A percentile compares a stretch with the other conserved stretches of the same genome.
Conservation (phyloP, 2,329 filamentous ascomycete species). For the Stagonosporopsis vannaccii region DNA sequence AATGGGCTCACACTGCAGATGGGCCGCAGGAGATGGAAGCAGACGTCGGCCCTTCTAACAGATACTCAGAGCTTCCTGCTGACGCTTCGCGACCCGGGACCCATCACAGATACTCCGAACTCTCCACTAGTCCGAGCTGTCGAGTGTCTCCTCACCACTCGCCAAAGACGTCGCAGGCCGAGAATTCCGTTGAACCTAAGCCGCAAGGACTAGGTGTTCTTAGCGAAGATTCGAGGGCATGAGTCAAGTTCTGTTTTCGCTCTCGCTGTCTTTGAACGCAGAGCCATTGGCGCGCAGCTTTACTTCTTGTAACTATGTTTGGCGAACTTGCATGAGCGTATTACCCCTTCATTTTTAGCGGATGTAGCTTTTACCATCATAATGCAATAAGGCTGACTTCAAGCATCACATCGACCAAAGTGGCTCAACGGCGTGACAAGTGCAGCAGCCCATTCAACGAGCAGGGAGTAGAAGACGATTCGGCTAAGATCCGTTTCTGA, state of each 20-base stretch:
- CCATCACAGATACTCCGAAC: slow-evolving; percentile 28
- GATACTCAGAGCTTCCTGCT: slow-evolving; percentile 36
- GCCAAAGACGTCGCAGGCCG: slow-evolving; percentile 24
- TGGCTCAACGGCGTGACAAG: too few relatives aligned
- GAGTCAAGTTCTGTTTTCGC: neutral
- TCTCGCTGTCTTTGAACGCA: neutral
- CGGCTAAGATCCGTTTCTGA: too few relatives aligned
- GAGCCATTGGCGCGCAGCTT: neutral
- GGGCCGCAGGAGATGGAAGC: slow-evolving; percentile 32
- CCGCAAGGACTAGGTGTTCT: slow-evolving; percentile 23
- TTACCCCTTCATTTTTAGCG: neutral
- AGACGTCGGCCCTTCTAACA: slow-evolving; percentile 17
- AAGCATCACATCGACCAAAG: neutral
- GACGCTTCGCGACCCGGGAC: slow-evolving; percentile 14
- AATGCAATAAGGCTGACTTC: neutral
- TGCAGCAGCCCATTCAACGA: neutral
- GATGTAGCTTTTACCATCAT: neutral
- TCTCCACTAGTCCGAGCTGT: slow-evolving; percentile 30
- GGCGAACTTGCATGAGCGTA: neutral
- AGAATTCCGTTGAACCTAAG: slow-evolving; percentile 20
- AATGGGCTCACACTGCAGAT: slow-evolving; percentile 25
- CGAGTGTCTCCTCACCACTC: slow-evolving; percentile 29
- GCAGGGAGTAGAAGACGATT: neutral
- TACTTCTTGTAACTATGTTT: slow-evolving; percentile 6
- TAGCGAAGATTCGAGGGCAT: slow-evolving; percentile 7